Evolutionary conservation across 176 grass and related monocot species (phyloP), one percentile per base, ranked within the genome.

Genomic region (Oropetium thomaeum): DNA sequence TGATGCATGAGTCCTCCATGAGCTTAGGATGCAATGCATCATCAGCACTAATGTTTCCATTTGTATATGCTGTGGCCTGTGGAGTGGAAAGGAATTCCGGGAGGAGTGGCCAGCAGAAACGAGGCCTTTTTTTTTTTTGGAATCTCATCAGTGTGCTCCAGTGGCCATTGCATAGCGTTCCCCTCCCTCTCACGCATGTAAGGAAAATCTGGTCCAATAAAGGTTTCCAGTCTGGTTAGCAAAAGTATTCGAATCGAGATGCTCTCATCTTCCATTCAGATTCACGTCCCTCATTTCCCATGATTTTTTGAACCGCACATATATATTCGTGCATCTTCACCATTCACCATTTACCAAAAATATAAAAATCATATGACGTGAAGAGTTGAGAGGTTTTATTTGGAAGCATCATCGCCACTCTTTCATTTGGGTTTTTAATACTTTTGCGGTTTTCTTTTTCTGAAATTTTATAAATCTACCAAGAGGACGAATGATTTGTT

Each of bases 1-100:
- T 42, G 76, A 67, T 61, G 69, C 62, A 2, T 41, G 30, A 8
- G 32, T 32, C n/a, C n/a, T n/a, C n/a, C 83, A 74, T 63, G 29
- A 83, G 39, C 48, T 67, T 14, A 17, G 1, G 14, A 35, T 32
- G 19, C 34, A 34, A 30, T 52, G 44, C 57, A 63, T 62, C 48
- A 10, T 8, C 38, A 49, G n/a, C 55, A 48, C 34, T 74, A 22
- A 28, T 13, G 38, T 32, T 29, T 30, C 27, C 28, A 31, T 60
- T 31, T 16, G 11, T 7, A 8, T 17, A n/a, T n/a, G n/a, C n/a
- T n/a, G n/a, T n/a, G n/a, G n/a, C n/a, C n/a, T n/a, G n/a, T n/a
- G n/a, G n/a, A n/a, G n/a, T n/a, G n/a, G n/a, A 12, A 27, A 10
- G 2, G 16, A 14, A 12, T 59, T 59, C 48, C 48, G 12, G 6